phyloP scores from a whole-genome alignment of 1,139 yeast genomes.

The Hyphopichia pseudoburtonii region DNA sequence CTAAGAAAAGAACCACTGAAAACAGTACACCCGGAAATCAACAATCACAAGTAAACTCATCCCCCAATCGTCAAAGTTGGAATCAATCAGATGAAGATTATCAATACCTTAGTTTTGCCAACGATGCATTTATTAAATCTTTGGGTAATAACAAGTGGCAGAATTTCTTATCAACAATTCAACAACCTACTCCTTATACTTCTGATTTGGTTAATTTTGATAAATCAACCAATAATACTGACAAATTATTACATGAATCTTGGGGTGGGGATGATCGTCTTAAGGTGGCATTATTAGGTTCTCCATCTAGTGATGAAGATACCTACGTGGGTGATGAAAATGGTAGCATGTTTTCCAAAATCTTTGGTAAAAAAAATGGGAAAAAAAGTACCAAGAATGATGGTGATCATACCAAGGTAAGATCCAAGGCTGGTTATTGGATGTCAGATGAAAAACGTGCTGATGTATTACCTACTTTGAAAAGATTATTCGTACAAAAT shows the following conservation, averaged over 20 bases:
- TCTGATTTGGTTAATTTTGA: constrained; percentile 26
- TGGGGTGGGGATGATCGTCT: constrained; percentile 77
- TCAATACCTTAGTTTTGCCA: constrained; percentile 33
- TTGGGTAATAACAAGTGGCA: constrained; percentile 39
- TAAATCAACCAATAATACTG: constrained; percentile 14
- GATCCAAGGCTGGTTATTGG: constrained; percentile 66
- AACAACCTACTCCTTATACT: constrained; percentile 38
- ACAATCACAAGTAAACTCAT: neutral
- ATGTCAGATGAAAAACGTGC: constrained; percentile 63
- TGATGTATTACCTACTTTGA: constrained; percentile 63
- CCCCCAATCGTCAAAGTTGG: constrained; percentile 2
- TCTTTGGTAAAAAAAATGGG: constrained; percentile 8
- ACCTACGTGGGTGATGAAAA: constrained; percentile 20
- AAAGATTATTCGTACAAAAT: constrained; percentile 62
- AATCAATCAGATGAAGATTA: constrained; percentile 23
- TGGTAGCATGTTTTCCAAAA: constrained; percentile 9
- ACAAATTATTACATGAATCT: constrained; percentile 33
- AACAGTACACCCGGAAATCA: neutral
- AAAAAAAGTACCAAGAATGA: constrained; percentile 8
- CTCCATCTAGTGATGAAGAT: constrained; percentile 29
- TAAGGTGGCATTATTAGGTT: constrained; percentile 51
- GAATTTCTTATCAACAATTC: constrained; percentile 34
- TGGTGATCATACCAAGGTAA: constrained; percentile 33
- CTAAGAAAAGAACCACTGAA: neutral
- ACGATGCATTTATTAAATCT: constrained; percentile 40